A percentile compares a stretch with the other conserved stretches of the same genome.
Evolutionary conservation across 2,329 filamentous ascomycete genomes (phyloP).

Genomic region (Mycocentrospora acerina): DNA sequence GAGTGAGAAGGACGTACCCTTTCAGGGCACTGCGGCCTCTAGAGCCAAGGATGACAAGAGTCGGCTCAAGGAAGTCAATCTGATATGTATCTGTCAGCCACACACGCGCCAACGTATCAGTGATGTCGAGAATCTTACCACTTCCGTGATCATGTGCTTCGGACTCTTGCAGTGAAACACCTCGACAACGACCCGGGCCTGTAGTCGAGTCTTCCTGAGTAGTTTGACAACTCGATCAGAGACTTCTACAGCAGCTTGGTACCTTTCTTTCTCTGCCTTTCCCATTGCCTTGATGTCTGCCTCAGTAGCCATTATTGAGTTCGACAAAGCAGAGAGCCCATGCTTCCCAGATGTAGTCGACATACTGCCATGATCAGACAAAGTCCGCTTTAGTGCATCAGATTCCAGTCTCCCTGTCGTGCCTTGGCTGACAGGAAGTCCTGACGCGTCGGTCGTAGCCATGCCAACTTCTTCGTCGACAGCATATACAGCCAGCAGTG

Average conservation of each 20-base stretch:
- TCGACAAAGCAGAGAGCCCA: slow-evolving; percentile 34
- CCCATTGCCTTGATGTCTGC: slow-evolving; percentile 45
- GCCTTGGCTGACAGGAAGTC: slow-evolving; percentile 67
- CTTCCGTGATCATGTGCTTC: slow-evolving; percentile 92
- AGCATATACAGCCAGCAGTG: slow-evolving; percentile 88
- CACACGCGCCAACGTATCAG: slow-evolving; percentile 7
- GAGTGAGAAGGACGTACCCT: slow-evolving; percentile 62
- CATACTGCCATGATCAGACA: slow-evolving; percentile 50
- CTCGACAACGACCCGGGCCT: slow-evolving; percentile 91
- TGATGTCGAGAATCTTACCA: slow-evolving; percentile 53
- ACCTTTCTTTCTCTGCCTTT: slow-evolving; percentile 72
- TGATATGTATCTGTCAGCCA: slow-evolving; percentile 39
- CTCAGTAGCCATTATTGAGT: slow-evolving; percentile 37
- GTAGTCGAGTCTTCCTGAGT: slow-evolving; percentile 84
- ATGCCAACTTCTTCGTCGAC: slow-evolving; percentile 76
- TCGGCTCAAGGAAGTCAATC: slow-evolving; percentile 90
- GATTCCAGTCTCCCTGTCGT: slow-evolving; percentile 72
- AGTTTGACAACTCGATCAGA: slow-evolving; percentile 82
- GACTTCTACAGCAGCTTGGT: slow-evolving; percentile 78
- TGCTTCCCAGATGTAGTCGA: slow-evolving; percentile 24
- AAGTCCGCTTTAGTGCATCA: slow-evolving; percentile 67
- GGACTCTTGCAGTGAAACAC: slow-evolving; percentile 98
- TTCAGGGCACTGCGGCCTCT: slow-evolving; percentile 89
- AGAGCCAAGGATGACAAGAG: slow-evolving; percentile 88
- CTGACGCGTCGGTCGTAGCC: slow-evolving; percentile 53